phyloP scores from a whole-genome alignment of 352 stramenopile genomes.

The Phytophthora multivora region DNA sequence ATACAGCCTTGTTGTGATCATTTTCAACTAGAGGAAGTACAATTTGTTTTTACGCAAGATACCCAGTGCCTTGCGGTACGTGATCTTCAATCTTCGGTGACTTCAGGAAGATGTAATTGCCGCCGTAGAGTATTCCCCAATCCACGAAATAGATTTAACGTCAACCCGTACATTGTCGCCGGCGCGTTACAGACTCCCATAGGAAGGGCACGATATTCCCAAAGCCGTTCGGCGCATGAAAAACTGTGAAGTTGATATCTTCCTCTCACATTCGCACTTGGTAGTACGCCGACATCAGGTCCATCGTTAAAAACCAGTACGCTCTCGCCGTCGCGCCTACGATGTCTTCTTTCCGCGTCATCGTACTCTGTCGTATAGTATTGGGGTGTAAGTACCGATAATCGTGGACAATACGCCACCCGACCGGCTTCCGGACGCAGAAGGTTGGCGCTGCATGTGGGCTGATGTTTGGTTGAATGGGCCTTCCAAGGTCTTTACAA shows the following conservation, averaged over 20 bases:
- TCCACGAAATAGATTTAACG: background rate
- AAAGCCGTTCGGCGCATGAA: no score
- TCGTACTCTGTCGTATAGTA: constrained; percentile 2
- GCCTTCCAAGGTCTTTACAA: no score
- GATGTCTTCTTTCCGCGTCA: background rate
- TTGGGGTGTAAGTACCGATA: constrained; percentile 4
- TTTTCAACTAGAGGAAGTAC: no score
- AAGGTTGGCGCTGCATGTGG: constrained; percentile 12
- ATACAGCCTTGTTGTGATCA: no score
- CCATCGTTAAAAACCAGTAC: constrained; percentile 14
- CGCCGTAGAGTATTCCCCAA: constrained; percentile 10
- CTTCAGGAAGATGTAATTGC: constrained; percentile 14
- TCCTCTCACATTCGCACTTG: constrained; percentile 23
- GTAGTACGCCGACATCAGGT: constrained; percentile 26
- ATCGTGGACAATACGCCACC: constrained; percentile 2
- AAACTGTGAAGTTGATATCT: no score
- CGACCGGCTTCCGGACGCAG: constrained; percentile 13
- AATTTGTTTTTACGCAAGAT: constrained; percentile 9
- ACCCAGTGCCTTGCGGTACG: background rate
- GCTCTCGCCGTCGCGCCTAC: background rate
- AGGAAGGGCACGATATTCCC: no score
- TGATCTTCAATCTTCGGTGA: background rate
- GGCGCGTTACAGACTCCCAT: background rate
- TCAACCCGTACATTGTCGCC: constrained; percentile 9
- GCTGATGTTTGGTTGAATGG: constrained; percentile 10